Base-by-base conservation (phyloP, 164 flowering plant species). In the Tetracentron sinense region DNA sequence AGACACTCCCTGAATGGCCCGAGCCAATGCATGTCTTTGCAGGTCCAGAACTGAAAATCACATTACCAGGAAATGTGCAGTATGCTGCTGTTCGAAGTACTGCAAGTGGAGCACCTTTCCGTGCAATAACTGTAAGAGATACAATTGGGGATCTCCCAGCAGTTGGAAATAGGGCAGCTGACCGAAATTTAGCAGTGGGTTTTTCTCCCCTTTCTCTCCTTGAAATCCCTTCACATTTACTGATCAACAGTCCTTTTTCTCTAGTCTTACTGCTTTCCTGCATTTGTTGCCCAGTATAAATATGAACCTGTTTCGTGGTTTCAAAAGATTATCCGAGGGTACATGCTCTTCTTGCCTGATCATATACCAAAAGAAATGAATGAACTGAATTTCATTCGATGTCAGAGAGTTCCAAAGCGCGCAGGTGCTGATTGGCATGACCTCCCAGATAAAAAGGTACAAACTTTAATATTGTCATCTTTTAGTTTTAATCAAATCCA, bases 281-380 rank as follows among this genome's bases (percentile, higher is more conserved):
- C 27, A 29, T 35, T 55, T 63, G 7, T 54, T 52, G 31, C 57
- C 48, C 89, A 93, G 98, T 93, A 93, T 63, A 58, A 72, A 70
- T 56, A 62, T 63, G 88, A 87, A 25, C 84, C 98, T 4, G 63
- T 74, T 14, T 90, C 98, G n/a, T 90, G 97, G 97, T 90, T 88
- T 69, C 98, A 93, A 73, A 90, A 83, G 82, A 85, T 72, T 72
- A 88, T 90, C 47, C 76, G 98, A 58, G 89, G 90, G 27, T 52
- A 75, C 46, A 74, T 64, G 74, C 28, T 57, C 47, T 66, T 68
- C n/a, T 68, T 90, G 64, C 71, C 70, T 60, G 97, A 92, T 73
- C 98, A 92, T 64, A 80, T 92, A 56, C 79, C 96, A n/a, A 90
- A 92, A 71, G 97, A 92, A 72, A 92, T 92, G 97, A 89, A 89